Conservation (phyloP, 169 alveolate genomes). For the Plasmodium gaboni region DNA sequence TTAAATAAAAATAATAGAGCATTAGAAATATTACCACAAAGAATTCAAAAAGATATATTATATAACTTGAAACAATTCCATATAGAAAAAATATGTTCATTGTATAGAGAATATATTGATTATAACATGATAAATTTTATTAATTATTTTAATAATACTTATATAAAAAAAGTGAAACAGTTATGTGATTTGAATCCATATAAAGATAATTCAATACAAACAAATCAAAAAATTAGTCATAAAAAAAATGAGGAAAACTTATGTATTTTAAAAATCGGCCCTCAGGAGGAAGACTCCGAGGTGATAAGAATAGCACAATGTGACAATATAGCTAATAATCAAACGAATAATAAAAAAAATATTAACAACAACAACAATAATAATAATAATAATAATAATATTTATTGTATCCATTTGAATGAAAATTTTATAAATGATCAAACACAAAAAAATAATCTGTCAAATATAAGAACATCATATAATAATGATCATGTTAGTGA, state of each 20-base stretch:
- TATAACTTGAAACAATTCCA: conserved; percentile 33
- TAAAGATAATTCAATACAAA: not conserved
- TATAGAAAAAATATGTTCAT: conserved; percentile 36
- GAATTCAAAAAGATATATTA: conserved; percentile 35
- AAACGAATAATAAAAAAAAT: not conserved
- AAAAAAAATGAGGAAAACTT: not conserved
- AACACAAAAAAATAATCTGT: not conserved
- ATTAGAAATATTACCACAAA: conserved; percentile 46
- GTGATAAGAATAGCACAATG: no score
- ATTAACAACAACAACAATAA: not conserved
- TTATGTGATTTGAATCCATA: no score
- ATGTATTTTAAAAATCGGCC: not conserved
- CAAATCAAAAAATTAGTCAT: not conserved
- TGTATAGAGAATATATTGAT: conserved; percentile 60
- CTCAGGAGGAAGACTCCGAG: not conserved
- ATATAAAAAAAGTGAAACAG: not conserved
- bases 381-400: not conserved
- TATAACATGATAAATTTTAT: conserved; percentile 43
- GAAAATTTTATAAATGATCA: no score
- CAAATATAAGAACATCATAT: not conserved
- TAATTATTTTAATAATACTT: conserved; percentile 27
- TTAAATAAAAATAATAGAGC: conserved; percentile 32
- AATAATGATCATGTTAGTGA: not conserved
- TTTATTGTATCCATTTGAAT: not conserved
- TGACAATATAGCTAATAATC: not conserved